Evolutionary conservation across 257 asterid genomes (phyloP).

Genomic region (Solanum phureja): DNA sequence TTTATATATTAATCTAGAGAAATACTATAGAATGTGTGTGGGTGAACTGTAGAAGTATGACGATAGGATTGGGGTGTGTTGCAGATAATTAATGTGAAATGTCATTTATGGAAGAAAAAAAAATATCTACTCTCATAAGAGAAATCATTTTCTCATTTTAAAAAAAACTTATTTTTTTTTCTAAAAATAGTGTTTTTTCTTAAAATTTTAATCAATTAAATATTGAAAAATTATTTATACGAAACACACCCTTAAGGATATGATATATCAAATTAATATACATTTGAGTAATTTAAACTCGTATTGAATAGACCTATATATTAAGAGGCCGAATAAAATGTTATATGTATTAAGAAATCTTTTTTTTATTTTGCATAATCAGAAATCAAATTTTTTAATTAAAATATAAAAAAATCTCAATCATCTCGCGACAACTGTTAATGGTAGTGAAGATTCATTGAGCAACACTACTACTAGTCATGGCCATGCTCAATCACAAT

Average conservation of each 20-base stretch:
- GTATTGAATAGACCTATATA: rapidly evolving
- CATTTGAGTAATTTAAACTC: background rate
- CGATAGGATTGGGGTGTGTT: background rate
- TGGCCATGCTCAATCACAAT: constrained; percentile 5
- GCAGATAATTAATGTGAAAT: background rate
- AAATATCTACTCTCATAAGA: too few species aligned
- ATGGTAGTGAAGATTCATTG: background rate
- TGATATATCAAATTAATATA: background rate
- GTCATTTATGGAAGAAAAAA: background rate
- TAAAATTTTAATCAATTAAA: background rate
- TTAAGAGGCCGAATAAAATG: too few species aligned
- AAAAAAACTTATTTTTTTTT: background rate
- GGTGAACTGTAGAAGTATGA: background rate
- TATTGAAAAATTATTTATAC: background rate
- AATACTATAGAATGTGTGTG: background rate
- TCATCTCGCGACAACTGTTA: background rate
- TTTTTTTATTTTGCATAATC: rapidly evolving
- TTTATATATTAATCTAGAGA: background rate
- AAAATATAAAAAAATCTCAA: background rate
- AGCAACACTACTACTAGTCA: constrained; percentile 6
- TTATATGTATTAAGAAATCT: background rate
- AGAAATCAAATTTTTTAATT: background rate
- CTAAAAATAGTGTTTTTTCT: background rate
- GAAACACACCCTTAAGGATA: background rate
- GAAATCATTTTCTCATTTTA: too few species aligned